Conservation (phyloP, 208 protist genomes). For the Leishmania tarentolae region DNA sequence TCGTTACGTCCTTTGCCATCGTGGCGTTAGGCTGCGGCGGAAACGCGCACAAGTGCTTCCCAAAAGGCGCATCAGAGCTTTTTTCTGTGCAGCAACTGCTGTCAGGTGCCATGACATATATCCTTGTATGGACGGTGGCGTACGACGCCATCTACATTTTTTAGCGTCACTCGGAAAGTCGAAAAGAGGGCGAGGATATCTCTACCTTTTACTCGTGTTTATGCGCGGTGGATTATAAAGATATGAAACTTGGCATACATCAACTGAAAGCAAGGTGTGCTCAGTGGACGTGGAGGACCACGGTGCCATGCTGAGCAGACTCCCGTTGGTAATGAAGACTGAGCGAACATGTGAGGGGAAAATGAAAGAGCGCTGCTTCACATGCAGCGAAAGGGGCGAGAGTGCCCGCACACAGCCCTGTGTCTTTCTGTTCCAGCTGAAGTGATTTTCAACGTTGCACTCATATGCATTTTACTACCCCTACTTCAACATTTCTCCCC, state of each 20-base stretch:
- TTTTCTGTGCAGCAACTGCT: slow-evolving; percentile 73
- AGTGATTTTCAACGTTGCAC: neutral
- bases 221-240: neutral
- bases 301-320: neutral
- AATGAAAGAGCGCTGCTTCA: neutral
- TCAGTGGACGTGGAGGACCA: neutral
- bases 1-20: slow-evolving; percentile 66
- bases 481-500: neutral
- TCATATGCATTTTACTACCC: neutral
- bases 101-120: slow-evolving; percentile 76
- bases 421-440: neutral
- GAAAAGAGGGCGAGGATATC: neutral
- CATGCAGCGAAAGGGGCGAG: slow-evolving; percentile 5
- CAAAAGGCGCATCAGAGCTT: slow-evolving; percentile 60
- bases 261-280: neutral
- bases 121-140: slow-evolving; percentile 85
- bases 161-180: slow-evolving; percentile 29
- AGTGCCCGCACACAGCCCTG: neutral
- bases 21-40: slow-evolving; percentile 51
- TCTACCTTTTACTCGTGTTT: neutral
- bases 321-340: neutral
- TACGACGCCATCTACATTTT: slow-evolving; percentile 92
- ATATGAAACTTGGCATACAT: neutral
- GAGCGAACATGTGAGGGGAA: neutral
- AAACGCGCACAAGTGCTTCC: slow-evolving; percentile 75